phyloP scores from a whole-genome alignment of 768 basidiomycete species.

The Coprinopsis marcescibilis region DNA sequence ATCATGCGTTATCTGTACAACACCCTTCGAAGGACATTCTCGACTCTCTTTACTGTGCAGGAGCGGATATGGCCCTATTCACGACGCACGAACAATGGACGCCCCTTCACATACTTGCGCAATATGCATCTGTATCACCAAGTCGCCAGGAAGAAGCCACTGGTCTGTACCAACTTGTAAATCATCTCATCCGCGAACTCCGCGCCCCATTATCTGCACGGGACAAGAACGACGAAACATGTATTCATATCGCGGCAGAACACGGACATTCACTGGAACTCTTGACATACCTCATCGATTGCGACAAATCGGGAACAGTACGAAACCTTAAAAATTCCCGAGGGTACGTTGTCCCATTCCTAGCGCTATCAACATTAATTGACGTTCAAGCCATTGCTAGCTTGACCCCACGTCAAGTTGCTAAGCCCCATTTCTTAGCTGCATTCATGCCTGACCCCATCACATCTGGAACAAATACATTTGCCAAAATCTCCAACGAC shows the following conservation, averaged over 20 bases:
- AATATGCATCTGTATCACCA: constrained; percentile 26
- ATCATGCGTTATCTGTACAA: constrained; percentile 49
- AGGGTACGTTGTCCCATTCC: constrained; percentile 46
- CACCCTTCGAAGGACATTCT: constrained; percentile 56
- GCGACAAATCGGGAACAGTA: constrained; percentile 50
- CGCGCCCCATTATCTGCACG: constrained; percentile 61
- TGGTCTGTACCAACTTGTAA: constrained; percentile 50
- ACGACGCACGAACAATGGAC: constrained; percentile 60
- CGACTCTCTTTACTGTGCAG: constrained; percentile 69
- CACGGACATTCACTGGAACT: constrained; percentile 62
- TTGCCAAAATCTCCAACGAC: constrained; percentile 13
- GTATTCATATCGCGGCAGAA: constrained; percentile 76
- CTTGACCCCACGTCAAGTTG: constrained; percentile 62
- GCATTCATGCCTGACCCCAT: constrained; percentile 51
- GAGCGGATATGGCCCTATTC: constrained; percentile 69
- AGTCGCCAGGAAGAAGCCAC: constrained; percentile 28
- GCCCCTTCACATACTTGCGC: constrained; percentile 62
- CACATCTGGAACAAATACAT: constrained; percentile 40
- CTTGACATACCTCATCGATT: constrained; percentile 57
- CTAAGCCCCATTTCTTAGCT: constrained; percentile 57
- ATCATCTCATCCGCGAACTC: constrained; percentile 66
- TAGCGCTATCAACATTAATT: neutral
- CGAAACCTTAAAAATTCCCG: constrained; percentile 61
- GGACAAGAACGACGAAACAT: constrained; percentile 68
- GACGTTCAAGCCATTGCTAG: constrained; percentile 25